Conservation (phyloP, 2,329 filamentous ascomycete genomes). For the Talaromyces sp. region DNA sequence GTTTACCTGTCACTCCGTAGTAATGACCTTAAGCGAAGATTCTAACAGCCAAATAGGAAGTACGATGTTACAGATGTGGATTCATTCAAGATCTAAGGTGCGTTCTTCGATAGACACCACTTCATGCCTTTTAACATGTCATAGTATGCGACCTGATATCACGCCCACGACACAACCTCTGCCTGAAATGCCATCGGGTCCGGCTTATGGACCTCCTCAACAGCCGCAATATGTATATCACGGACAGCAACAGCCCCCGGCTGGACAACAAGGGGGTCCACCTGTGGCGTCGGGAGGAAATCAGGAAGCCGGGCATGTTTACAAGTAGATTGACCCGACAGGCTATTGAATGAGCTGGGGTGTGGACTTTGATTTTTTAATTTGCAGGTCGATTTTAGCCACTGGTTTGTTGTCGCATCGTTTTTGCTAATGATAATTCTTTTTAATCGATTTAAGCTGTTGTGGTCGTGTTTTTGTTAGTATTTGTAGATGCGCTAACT, state of each 20-base stretch:
- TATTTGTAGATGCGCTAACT: neutral
- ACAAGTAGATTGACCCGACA: slow-evolving; percentile 6
- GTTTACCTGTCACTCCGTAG: neutral
- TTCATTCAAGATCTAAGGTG: slow-evolving; percentile 41
- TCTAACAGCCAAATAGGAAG: slow-evolving; percentile 35
- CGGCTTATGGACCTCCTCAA: slow-evolving; percentile 18
- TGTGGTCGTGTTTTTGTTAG: too few species aligned
- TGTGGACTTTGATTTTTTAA: neutral
- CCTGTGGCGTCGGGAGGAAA: slow-evolving; percentile 13
- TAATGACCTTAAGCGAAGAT: neutral
- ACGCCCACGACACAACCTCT: slow-evolving; percentile 39
- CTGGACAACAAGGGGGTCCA: neutral
- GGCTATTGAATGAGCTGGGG: neutral
- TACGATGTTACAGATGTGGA: slow-evolving; percentile 39
- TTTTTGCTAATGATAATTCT: neutral
- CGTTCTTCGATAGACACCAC: neutral
- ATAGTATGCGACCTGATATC: slow-evolving; percentile 40
- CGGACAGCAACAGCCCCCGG: slow-evolving; percentile 12
- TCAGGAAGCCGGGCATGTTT: slow-evolving; percentile 11
- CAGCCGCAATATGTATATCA: slow-evolving; percentile 7
- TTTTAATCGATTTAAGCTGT: neutral
- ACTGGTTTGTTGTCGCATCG: neutral
- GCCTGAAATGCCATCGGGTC: slow-evolving; percentile 29
- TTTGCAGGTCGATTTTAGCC: neutral
- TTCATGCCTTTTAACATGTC: neutral